Evolutionary conservation across 2,329 filamentous ascomycete genomes (phyloP).

Genomic region (Trichoderma gracile): DNA sequence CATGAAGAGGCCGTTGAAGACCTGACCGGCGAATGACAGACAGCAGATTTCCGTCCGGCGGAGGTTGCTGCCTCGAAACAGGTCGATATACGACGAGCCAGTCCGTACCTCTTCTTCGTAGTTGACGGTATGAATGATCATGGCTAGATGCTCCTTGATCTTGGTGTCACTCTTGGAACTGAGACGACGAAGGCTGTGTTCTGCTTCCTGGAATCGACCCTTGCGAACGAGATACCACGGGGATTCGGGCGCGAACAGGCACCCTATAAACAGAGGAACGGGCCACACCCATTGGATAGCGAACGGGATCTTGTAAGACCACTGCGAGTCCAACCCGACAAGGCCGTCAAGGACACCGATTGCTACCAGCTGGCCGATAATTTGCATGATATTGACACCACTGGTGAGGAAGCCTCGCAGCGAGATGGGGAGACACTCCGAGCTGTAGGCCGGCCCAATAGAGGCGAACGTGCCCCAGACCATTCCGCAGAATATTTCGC

Average conservation of each 20-base stretch:
- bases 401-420: constrained; percentile 48
- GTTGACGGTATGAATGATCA: constrained; percentile 47
- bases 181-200: constrained; percentile 10
- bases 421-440: constrained; percentile 42
- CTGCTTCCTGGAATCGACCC: constrained; percentile 4
- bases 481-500: constrained; percentile 49
- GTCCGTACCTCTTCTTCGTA: constrained; percentile 40
- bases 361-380: constrained; percentile 48
- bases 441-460: constrained; percentile 49
- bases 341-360: constrained; percentile 36
- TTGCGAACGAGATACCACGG: constrained; percentile 22
- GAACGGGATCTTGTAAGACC: constrained; percentile 51
- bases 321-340: constrained; percentile 39
- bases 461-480: constrained; percentile 50
- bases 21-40: constrained; percentile 13
- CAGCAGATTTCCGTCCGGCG: constrained; percentile 53
- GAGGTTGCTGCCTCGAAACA: constrained; percentile 47
- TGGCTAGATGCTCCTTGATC: constrained; percentile 35
- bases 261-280: constrained; percentile 41
- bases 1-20: constrained; percentile 18
- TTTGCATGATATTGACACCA: constrained; percentile 50
- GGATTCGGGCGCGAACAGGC: constrained; percentile 47
- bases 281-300: constrained; percentile 53
- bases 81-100: constrained; percentile 45
- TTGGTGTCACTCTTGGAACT: constrained; percentile 14